Conservation (phyloP, 345 rosid genomes). For the Balakata baccata region DNA sequence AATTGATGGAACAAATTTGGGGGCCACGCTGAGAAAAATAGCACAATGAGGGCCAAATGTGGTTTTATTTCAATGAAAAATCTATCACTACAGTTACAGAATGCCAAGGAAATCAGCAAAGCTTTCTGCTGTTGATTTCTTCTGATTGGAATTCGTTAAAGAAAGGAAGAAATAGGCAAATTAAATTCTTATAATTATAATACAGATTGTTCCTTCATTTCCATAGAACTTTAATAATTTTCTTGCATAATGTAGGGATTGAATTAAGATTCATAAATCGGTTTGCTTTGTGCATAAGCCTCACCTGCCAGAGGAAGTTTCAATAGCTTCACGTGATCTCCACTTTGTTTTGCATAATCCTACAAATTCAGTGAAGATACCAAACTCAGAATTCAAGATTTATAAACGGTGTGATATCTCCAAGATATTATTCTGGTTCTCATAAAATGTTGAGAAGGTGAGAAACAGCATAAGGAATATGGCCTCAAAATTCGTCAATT, state of each 20-base stretch:
- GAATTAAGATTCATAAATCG: neutral
- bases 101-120: neutral
- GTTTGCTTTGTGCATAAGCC: neutral
- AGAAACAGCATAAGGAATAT: neutral
- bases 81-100: neutral
- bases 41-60: neutral
- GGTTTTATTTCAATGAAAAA: too few species aligned
- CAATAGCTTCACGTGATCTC: conserved; percentile 20
- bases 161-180: neutral
- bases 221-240: neutral
- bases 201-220: neutral
- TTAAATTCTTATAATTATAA: neutral
- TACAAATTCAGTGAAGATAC: conserved; percentile 33
- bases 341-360: conserved; percentile 24
- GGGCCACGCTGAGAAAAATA: neutral
- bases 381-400: conserved; percentile 4
- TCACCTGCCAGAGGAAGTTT: conserved; percentile 19
- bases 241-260: neutral
- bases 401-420: neutral
- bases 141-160: neutral
- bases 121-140: neutral
- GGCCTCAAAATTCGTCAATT: neutral
- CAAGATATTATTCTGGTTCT: neutral
- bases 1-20: neutral
- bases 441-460: neutral